Evolutionary conservation across 2,329 filamentous ascomycete genomes (phyloP).

Genomic region (Hymenoscyphus albidus): DNA sequence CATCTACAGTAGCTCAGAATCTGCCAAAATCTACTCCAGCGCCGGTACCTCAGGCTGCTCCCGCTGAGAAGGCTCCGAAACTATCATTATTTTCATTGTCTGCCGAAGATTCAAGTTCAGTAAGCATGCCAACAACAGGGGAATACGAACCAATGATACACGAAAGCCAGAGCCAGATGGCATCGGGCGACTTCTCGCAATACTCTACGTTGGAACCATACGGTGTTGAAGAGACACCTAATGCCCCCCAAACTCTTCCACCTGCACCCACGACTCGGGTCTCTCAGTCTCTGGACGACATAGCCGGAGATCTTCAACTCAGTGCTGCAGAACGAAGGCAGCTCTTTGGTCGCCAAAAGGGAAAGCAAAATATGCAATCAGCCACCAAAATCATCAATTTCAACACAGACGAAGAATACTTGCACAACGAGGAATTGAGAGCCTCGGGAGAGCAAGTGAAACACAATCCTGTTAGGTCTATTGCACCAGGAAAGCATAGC

Average conservation of each 20-base stretch:
- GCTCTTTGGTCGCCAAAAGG: constrained; percentile 69
- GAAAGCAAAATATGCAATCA: constrained; percentile 39
- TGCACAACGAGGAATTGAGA: constrained; percentile 73
- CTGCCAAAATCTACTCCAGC: constrained; percentile 22
- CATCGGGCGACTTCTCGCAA: constrained; percentile 18
- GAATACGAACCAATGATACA: constrained; percentile 52
- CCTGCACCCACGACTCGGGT: constrained; percentile 29
- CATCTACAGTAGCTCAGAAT: constrained; percentile 18
- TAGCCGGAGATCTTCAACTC: constrained; percentile 76
- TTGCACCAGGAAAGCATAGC: constrained; percentile 85
- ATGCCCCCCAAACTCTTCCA: constrained; percentile 24
- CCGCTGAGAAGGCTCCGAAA: constrained; percentile 41
- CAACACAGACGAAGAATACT: constrained; percentile 85
- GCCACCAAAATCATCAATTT: constrained; percentile 74
- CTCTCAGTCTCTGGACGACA: constrained; percentile 58
- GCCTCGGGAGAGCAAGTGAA: constrained; percentile 64
- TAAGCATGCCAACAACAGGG: constrained; percentile 18
- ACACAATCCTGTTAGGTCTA: constrained; percentile 77
- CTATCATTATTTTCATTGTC: constrained; percentile 68
- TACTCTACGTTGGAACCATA: constrained; percentile 15
- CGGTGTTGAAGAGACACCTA: constrained; percentile 30
- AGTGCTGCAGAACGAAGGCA: constrained; percentile 74
- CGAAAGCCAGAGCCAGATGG: constrained; percentile 32
- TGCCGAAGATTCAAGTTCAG: constrained; percentile 33
- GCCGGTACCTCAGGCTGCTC: constrained; percentile 25